phyloP scores from a whole-genome alignment of 805 yeast genomes.

The Candida krabiensis region DNA sequence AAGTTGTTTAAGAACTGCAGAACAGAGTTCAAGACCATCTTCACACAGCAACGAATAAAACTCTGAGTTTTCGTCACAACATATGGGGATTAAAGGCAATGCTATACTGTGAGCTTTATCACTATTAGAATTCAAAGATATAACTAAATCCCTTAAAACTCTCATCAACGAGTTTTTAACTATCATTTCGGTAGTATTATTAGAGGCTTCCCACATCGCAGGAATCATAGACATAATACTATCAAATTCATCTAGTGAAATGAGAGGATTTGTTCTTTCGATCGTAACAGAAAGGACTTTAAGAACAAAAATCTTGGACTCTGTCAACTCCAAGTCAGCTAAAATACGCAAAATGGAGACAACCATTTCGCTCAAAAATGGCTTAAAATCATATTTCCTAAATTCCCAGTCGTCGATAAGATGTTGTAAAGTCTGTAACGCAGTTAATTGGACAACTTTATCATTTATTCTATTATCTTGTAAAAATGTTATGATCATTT shows the following conservation, averaged over 20 bases:
- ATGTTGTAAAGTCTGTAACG: conserved; percentile 65
- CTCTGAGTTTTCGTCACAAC: conserved; percentile 62
- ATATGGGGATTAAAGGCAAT: conserved; percentile 59
- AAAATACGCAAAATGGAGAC: conserved; percentile 50
- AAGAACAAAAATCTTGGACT: conserved; percentile 72
- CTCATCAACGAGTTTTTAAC: conserved; percentile 53
- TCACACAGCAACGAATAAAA: conserved; percentile 63
- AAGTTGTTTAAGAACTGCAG: conserved; percentile 60
- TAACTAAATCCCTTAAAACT: conserved; percentile 54
- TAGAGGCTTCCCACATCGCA: conserved; percentile 67
- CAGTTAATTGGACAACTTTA: conserved; percentile 75
- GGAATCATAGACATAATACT: conserved; percentile 63
- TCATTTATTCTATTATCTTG: conserved; percentile 53
- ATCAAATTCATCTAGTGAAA: conserved; percentile 50
- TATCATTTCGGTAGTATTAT: conserved; percentile 42
- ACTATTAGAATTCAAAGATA: conserved; percentile 56
- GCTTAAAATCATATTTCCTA: conserved; percentile 62
- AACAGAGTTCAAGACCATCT: conserved; percentile 87
- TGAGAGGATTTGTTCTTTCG: conserved; percentile 63
- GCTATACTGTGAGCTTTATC: conserved; percentile 50
- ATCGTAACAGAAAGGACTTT: conserved; percentile 65
- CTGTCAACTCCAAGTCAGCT: conserved; percentile 55
- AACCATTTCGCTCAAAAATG: conserved; percentile 58
- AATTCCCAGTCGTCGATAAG: conserved; percentile 88
- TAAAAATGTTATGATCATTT: conserved; percentile 48